Conservation (phyloP, 1,139 yeast species). For the Kluyveromyces marxianus region DNA sequence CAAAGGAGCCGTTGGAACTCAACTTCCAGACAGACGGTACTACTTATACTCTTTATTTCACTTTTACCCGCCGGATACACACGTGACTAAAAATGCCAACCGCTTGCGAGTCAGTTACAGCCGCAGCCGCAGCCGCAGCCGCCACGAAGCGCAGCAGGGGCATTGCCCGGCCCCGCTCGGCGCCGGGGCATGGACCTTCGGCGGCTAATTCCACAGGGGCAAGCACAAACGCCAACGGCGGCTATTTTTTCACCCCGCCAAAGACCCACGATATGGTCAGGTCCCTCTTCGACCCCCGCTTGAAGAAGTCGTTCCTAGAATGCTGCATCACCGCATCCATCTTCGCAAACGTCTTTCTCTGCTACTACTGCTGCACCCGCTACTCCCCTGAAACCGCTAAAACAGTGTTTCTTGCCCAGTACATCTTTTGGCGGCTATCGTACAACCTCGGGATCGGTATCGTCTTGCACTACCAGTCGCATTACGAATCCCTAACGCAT, state of each 20-base stretch:
- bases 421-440: slow-evolving; percentile 68
- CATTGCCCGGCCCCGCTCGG: too few relatives aligned
- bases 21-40: too few relatives aligned
- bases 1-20: too few relatives aligned
- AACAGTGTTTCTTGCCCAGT: slow-evolving; percentile 37
- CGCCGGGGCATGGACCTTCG: background rate
- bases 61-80: too few relatives aligned
- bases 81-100: too few relatives aligned
- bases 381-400: slow-evolving; percentile 17
- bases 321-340: slow-evolving; percentile 48
- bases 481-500: slow-evolving; percentile 46
- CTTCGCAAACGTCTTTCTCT: slow-evolving; percentile 45
- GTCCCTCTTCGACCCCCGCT: slow-evolving; percentile 69
- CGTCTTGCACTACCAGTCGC: slow-evolving; percentile 61
- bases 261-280: slow-evolving; percentile 83
- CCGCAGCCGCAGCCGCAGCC: too few relatives aligned
- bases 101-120: too few relatives aligned
- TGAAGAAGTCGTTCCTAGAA: slow-evolving; percentile 65
- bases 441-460: slow-evolving; percentile 79
- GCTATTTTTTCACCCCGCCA: slow-evolving; percentile 34
- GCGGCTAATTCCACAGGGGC: background rate
- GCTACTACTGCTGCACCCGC: slow-evolving; percentile 32
- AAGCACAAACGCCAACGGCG: background rate
- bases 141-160: too few relatives aligned
- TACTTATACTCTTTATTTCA: too few relatives aligned